Evolutionary conservation across 139 green algal genomes (phyloP), one percentile per base, ranked within the genome.

Genomic region (Chlorella vulgaris): DNA sequence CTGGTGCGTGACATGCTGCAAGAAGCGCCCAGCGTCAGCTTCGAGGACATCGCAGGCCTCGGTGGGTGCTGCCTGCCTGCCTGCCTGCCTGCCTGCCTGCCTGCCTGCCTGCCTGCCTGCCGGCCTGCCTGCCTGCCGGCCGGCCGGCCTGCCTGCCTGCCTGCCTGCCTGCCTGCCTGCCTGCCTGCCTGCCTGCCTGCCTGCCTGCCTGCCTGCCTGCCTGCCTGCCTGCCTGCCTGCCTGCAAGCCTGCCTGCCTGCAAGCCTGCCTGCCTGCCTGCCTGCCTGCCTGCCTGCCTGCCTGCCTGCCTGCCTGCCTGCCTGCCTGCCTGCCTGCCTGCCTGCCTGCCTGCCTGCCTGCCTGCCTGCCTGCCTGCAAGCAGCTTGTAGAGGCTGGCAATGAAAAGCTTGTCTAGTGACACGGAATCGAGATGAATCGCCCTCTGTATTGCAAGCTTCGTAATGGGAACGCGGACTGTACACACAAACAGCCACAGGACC

Each of bases 1-100:
- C 69, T 97, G 80, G 86, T 92, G 75, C 76, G 90, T 0, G 95
- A 98, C 66, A 90, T 98, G 69, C 68, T 98, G 60, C 93, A 97
- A 65, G 50, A 43, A 10, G 89, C 74, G 50, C 92, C 91, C 36
- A 88, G 85, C 8, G 90, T 98, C 61, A 86, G 70, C 81, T 91
- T 91, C 91, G 75, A 83, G 38, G 89, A 95, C 85, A 94, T 96
- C 42, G 93, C 93, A n/a, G 93, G 92, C 6, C 58, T 80, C 28
- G 74, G 74, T 70, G 74, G 18, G 73, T 39, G 39, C 35, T 7
- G 65, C 31, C 15, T 4, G 29, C n/a, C 28, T 3, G 3, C 2
- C 4, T 29, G n/a, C 26, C 62, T 69, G 62, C 5, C 62, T 69
- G n/a, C n/a, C 47, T 58, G 47, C 13, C 47, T 24, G 47, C 13